phyloP scores from a whole-genome alignment of 306 rosid genomes.

The Bauhinia variegata region DNA sequence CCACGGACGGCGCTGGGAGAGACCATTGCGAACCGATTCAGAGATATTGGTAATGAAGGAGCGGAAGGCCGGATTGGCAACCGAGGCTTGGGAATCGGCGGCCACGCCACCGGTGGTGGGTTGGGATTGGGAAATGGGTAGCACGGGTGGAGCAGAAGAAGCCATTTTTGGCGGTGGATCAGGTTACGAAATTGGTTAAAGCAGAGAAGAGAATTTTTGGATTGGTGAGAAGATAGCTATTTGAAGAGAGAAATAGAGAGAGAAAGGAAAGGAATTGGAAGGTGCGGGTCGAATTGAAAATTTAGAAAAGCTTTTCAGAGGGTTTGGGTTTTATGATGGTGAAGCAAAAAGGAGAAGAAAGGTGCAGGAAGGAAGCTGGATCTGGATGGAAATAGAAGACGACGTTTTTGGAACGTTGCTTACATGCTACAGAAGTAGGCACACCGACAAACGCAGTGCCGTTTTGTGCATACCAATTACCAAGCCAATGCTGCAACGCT shows the following conservation, averaged over 20 bases:
- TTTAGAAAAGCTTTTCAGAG: no score
- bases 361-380: no score
- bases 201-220: neutral
- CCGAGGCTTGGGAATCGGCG: slow-evolving; percentile 46
- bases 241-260: neutral
- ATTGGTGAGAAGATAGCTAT: neutral
- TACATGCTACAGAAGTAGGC: no score
- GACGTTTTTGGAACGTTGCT: no score
- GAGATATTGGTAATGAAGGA: slow-evolving; percentile 48
- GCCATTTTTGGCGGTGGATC: slow-evolving; percentile 35
- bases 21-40: slow-evolving; percentile 58
- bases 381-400: no score
- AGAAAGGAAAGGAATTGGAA: neutral
- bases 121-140: slow-evolving; percentile 47
- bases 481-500: no score
- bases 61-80: slow-evolving; percentile 62
- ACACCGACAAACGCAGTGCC: no score
- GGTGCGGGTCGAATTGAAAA: neutral
- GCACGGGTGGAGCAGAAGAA: slow-evolving; percentile 45
- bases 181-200: slow-evolving; percentile 1
- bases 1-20: slow-evolving; percentile 81
- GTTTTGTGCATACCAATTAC: no score
- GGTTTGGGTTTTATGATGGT: no score
- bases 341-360: no score
- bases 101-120: slow-evolving; percentile 31